Evolutionary conservation across 2,329 filamentous ascomycete species (phyloP).

Genomic region (Exophiala lecanii-corni): DNA sequence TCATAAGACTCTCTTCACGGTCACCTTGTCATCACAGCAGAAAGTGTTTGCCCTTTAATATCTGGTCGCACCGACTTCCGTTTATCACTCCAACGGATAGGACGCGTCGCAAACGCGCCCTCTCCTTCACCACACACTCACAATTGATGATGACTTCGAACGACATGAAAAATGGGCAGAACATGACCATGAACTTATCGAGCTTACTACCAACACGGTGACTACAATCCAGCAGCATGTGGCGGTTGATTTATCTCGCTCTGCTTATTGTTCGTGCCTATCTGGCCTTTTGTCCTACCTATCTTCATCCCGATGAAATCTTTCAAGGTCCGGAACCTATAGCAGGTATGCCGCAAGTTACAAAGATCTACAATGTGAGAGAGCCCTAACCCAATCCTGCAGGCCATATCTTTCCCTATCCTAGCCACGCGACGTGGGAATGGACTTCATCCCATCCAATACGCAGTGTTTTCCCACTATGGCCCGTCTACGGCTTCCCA

Average conservation of each 20-base stretch:
- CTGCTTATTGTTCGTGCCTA: constrained; percentile 84
- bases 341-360: constrained; percentile 64
- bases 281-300: constrained; percentile 91
- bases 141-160: constrained; percentile 20
- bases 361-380: too few species aligned
- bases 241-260: constrained; percentile 82
- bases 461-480: constrained; percentile 93
- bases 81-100: too few species aligned
- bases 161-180: not conserved
- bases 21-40: too few species aligned
- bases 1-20: too few species aligned
- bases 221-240: constrained; percentile 55
- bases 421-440: constrained; percentile 88
- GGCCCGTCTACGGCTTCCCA: constrained; percentile 89
- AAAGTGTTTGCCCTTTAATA: too few species aligned
- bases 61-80: too few species aligned
- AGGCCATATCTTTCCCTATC: constrained; percentile 93
- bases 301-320: constrained; percentile 97
- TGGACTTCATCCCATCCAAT: constrained; percentile 85
- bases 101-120: too few species aligned
- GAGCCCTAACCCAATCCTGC: constrained; percentile 6
- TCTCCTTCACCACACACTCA: too few species aligned
- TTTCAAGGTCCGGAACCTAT: constrained; percentile 98
- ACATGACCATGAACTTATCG: not conserved
- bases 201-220: constrained; percentile 9